phyloP scores from a whole-genome alignment of 2,329 filamentous ascomycete genomes.

The Parafenestella ontariensis region DNA sequence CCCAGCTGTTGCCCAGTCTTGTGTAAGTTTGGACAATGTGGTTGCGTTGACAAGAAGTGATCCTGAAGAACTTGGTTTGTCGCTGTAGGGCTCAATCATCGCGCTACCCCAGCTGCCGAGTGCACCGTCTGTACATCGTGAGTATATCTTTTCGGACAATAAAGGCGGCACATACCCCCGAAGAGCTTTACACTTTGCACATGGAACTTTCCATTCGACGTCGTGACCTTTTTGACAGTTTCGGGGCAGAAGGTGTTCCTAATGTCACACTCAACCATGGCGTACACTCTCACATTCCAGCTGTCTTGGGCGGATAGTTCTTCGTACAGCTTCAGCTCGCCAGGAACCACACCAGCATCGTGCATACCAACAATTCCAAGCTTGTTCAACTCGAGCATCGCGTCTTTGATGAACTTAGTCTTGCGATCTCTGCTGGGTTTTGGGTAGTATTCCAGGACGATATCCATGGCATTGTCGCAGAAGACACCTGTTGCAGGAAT shows the following conservation, averaged over 20 bases:
- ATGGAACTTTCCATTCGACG: slow-evolving; percentile 59
- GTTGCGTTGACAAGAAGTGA: slow-evolving; percentile 72
- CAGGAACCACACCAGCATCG: slow-evolving; percentile 68
- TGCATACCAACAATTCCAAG: slow-evolving; percentile 73
- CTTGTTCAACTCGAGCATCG: slow-evolving; percentile 68
- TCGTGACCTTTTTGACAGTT: slow-evolving; percentile 55
- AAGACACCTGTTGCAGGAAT: slow-evolving; percentile 73
- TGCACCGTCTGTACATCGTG: slow-evolving; percentile 64
- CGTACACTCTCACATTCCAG: slow-evolving; percentile 70
- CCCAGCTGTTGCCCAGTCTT: slow-evolving; percentile 65
- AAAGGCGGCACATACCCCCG: slow-evolving; percentile 57
- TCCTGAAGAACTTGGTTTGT: slow-evolving; percentile 67
- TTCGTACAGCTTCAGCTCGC: slow-evolving; percentile 62
- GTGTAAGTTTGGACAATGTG: slow-evolving; percentile 61
- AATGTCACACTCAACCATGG: slow-evolving; percentile 71
- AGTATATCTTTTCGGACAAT: not conserved
- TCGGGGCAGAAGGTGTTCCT: slow-evolving; percentile 70
- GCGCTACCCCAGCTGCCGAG: slow-evolving; percentile 76
- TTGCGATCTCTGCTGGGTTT: slow-evolving; percentile 62
- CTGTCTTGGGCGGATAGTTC: slow-evolving; percentile 59
- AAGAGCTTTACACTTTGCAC: slow-evolving; percentile 74
- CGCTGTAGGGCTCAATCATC: slow-evolving; percentile 73
- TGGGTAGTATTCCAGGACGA: slow-evolving; percentile 65
- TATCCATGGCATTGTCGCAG: slow-evolving; percentile 75
- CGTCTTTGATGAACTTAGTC: slow-evolving; percentile 62